Evolutionary conservation across 306 rosid genomes (phyloP), one percentile per base, ranked within the genome.

Genomic region (Fragaria vesca): DNA sequence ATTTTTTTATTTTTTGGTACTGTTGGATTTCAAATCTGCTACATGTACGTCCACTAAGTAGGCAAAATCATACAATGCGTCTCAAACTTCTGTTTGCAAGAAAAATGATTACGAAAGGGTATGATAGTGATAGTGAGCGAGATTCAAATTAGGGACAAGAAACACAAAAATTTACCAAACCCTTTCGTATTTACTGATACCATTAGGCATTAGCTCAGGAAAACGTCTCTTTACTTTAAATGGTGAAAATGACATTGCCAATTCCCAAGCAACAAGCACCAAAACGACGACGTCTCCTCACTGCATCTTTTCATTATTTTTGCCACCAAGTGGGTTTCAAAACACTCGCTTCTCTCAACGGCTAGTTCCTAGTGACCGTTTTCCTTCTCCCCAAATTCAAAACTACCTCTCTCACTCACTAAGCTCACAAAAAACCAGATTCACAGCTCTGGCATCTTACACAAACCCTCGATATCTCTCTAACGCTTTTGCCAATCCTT

Each of bases 311-410:
- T 4, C 66, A 11, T 62, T 62, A 15, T 5, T 60, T 60, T 65
- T 77, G 42, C 66, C 74, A 77, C 77, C 70, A 4, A 17, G 70
- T 5, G 70, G 21, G 67, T 26, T 60, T 74, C 12, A 28, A 38
- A 15, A 45, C 32, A 40, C 74, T 21, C 8, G 32, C 36, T 4
- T n/a, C 2, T 21, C 30, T 15, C 89, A 89, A 89, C 93, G 93
- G 93, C 90, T 89, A 89, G 83, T 86, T 86, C 66, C 26, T 52
- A 20, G 85, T 85, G 87, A 86, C 93, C 89, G 93, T 89, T 89
- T 69, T 17, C 47, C 72, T n/a, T 67, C 75, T 54, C 20, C 89
- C 82, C 66, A 38, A 75, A 69, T 84, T 86, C 81, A 80, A 88
- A 83, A 55, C 67, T 13, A 63, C 69, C 58, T 77, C 73, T 26